Percentiles rank a stretch among this genome's conserved stretches.
phyloP scores from a whole-genome alignment of 305 asterid genomes.

The Fraxinus sp. region DNA sequence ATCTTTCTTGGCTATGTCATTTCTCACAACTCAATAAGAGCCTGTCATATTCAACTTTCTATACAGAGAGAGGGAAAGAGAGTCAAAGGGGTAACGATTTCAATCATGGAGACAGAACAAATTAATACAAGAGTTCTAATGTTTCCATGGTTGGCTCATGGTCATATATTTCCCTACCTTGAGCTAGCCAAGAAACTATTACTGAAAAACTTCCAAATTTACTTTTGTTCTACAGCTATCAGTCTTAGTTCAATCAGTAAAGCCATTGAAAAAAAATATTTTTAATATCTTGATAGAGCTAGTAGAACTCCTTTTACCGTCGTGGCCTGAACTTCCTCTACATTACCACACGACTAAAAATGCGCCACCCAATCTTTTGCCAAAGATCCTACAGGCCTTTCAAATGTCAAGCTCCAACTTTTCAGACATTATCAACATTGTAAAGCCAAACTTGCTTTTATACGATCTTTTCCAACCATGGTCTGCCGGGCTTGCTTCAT shows the following conservation, averaged over 20 bases:
- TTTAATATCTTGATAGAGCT: conserved; percentile 8
- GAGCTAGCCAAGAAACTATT: conserved; percentile 30
- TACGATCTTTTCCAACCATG: conserved; percentile 29
- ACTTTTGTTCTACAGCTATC: conserved; percentile 29
- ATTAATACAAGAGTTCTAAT: conserved; percentile 21
- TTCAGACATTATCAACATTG: background rate
- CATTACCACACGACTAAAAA: conserved; percentile 30
- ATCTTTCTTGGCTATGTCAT: background rate
- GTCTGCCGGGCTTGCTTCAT: conserved; percentile 26
- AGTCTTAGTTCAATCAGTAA: conserved; percentile 24
- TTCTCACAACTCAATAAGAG: background rate
- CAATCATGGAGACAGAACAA: conserved; percentile 26
- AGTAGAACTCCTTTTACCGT: conserved; percentile 30
- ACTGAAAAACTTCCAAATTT: conserved; percentile 22
- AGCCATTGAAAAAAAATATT: conserved; percentile 5
- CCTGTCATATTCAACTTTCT: background rate
- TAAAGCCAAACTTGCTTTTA: conserved; percentile 29
- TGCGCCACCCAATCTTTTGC: background rate
- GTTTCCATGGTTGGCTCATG: conserved; percentile 50
- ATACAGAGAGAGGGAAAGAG: too few species aligned
- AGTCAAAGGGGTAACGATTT: background rate
- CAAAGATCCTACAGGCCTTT: conserved; percentile 19
- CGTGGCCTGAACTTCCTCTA: conserved; percentile 29
- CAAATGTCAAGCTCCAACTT: conserved; percentile 20
- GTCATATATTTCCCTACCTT: conserved; percentile 34